These are phyloP conservation scores for Eimeria praecox DNA, from an alignment of 169 alveolate genomes.

Conservation along the genomic window DNA sequence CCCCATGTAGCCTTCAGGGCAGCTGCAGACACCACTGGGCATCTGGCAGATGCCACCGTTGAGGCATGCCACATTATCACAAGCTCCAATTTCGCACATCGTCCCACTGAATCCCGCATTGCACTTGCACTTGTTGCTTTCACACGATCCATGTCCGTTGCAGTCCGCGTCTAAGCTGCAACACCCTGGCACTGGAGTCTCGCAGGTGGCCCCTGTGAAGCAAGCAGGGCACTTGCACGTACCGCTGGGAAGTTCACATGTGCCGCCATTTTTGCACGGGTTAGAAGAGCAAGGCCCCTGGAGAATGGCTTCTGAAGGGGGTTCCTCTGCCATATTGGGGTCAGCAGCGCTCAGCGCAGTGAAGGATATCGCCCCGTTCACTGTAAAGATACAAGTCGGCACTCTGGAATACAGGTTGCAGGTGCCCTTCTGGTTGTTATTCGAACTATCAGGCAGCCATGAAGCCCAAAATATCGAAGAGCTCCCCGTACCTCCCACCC, in stretches of 20 bases:
- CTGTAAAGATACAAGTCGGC: conserved; percentile 63
- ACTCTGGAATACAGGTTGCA: conserved; percentile 51
- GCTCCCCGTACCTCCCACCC: conserved; percentile 52
- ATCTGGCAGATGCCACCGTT: conserved; percentile 73
- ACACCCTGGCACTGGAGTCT: conserved; percentile 33
- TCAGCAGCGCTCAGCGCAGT: conserved; percentile 80
- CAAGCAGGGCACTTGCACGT: conserved; percentile 71
- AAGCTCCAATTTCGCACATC: conserved; percentile 58
- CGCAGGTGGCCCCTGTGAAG: conserved; percentile 56
- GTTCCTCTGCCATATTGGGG: conserved; percentile 75
- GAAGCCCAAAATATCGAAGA: conserved; percentile 75
- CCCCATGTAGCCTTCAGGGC: conserved; percentile 72
- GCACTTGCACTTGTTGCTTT: conserved; percentile 72
- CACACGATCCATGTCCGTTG: conserved; percentile 72
- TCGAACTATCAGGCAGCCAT: conserved; percentile 23
- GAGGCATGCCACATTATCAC: conserved; percentile 49
- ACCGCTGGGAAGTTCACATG: conserved; percentile 65
- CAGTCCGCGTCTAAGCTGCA: conserved; percentile 65
- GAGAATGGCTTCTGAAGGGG: conserved; percentile 42
- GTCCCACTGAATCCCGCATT: conserved; percentile 70
- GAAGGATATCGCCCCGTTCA: conserved; percentile 43
- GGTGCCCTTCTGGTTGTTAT: conserved; percentile 28
- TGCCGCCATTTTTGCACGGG: conserved; percentile 64
- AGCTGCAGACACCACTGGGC: conserved; percentile 60
- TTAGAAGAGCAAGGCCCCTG: conserved; percentile 50